These are phyloP conservation scores for Malus hybrid DNA, from an alignment of 331 rosid genomes.

Conservation along the genomic window DNA sequence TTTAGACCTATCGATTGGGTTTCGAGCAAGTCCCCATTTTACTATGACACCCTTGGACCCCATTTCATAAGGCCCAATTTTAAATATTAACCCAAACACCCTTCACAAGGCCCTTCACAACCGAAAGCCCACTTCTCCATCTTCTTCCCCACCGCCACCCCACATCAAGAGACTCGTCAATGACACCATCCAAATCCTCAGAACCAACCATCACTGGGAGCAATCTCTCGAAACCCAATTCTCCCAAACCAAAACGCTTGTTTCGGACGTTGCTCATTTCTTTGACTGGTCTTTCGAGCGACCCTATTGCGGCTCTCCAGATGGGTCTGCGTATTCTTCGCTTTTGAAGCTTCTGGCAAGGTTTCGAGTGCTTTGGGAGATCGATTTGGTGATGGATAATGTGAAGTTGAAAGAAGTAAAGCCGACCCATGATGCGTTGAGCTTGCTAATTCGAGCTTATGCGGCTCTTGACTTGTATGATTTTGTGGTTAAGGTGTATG, in stretches of 20 bases:
- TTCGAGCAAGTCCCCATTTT: no score
- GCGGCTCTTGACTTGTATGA: slow-evolving; percentile 42
- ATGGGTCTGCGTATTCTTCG: slow-evolving; percentile 55
- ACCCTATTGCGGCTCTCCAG: slow-evolving; percentile 35
- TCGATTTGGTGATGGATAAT: slow-evolving; percentile 32
- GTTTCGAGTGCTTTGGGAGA: slow-evolving; percentile 46
- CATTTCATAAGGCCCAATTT: no score
- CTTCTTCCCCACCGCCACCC: slow-evolving; percentile 29
- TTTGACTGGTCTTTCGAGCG: slow-evolving; percentile 59
- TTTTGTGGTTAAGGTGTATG: slow-evolving; percentile 25
- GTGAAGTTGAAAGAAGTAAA: slow-evolving; percentile 34
- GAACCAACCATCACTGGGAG: slow-evolving; percentile 39
- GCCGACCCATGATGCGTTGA: slow-evolving; percentile 50
- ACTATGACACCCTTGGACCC: no score
- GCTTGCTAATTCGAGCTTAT: slow-evolving; percentile 38
- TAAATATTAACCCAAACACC: no score
- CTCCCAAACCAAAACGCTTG: slow-evolving; percentile 34
- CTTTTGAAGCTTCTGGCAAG: slow-evolving; percentile 55
- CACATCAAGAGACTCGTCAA: slow-evolving; percentile 28
- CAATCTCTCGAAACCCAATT: slow-evolving; percentile 51
- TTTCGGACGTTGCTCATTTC: slow-evolving; percentile 67
- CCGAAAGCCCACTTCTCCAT: neutral
- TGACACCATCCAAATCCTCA: slow-evolving; percentile 51
- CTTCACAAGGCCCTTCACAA: no score
- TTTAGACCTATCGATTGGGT: no score